Evolutionary conservation across 169 alveolate genomes (phyloP), one percentile per base, ranked within the genome.

Genomic region (Plasmodium blacklocki): DNA sequence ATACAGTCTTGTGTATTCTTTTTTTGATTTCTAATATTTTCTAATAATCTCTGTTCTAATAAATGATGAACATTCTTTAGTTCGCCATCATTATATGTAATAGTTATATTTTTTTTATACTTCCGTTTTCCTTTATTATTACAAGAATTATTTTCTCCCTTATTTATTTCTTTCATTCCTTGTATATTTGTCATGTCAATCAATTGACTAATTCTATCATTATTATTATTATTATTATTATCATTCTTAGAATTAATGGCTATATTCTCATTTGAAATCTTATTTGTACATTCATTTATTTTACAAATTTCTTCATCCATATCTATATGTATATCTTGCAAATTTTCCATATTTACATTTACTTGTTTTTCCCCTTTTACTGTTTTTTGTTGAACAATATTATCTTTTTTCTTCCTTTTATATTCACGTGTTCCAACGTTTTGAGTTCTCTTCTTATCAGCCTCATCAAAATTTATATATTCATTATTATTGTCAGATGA

Each of bases 401-500:
- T 80, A 50, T 47, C 45, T 12, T 67, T 80, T 59, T 59, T 68
- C 15, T 49, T 80, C 54, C 68, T 15, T 52, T 56, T 67, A n/a
- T 49, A 66, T 80, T 68, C 62, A 6, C 59, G 52, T 43, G 54
- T 67, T 80, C 50, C 47, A 23, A 29, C 47, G 47, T 39, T 39
- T 39, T 39, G 47, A 39, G 2, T 9, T 7, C 47, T 39, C 32
- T 14, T 70, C 21, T n/a, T 83, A 23, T 47, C 91, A 29, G 49
- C 47, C 6, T 39, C 85, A 32, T 60, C 43, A 29, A 43, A n/a
- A n/a, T 58, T 68, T 39, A 32, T 23, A 45, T 72, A 9, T 64
- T 72, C 78, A 29, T 3, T 14, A 21, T 47, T 67, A 9, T 71
- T 47, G 12, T 73, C 92, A 5, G 92, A 86, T 64, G 92, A 86